Evolutionary conservation across 108 stramenopile species (phyloP).

Genomic region (Cyclotella sp.): DNA sequence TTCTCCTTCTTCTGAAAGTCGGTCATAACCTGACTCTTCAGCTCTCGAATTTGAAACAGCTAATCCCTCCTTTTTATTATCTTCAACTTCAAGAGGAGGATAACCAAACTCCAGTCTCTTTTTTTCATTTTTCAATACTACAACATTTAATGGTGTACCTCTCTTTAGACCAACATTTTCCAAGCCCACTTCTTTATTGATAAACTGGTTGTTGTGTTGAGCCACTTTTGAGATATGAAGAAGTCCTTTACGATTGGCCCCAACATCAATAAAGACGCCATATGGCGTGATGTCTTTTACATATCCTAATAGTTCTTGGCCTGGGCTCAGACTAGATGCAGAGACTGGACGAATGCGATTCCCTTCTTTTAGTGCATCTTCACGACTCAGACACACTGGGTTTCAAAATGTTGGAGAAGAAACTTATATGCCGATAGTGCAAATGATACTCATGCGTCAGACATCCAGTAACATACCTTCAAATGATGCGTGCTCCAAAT

Average conservation of each 20-base stretch:
- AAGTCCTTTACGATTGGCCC: slow-evolving; percentile 79
- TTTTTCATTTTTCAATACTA: slow-evolving; percentile 57
- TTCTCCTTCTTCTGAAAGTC: slow-evolving; percentile 39
- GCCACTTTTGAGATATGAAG: slow-evolving; percentile 77
- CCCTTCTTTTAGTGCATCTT: slow-evolving; percentile 49
- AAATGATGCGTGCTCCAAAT: slow-evolving; percentile 58
- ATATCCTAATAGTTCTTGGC: slow-evolving; percentile 57
- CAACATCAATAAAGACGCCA: slow-evolving; percentile 78
- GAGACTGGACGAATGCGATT: slow-evolving; percentile 38
- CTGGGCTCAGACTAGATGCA: slow-evolving; percentile 52
- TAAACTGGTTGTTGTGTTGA: slow-evolving; percentile 50
- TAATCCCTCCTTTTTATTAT: slow-evolving; percentile 8
- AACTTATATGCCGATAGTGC: too few relatives aligned
- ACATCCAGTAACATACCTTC: slow-evolving; percentile 36
- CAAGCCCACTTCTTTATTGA: slow-evolving; percentile 72
- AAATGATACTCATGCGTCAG: not conserved
- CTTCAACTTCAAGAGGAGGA: slow-evolving; percentile 28
- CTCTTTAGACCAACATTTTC: slow-evolving; percentile 61
- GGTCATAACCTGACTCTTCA: not conserved
- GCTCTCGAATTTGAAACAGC: not conserved
- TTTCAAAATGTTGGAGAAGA: not conserved
- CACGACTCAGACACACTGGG: slow-evolving; percentile 51
- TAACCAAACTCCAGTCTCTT: slow-evolving; percentile 72
- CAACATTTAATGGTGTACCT: slow-evolving; percentile 58
- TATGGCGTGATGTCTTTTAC: slow-evolving; percentile 65